Percentiles rank a stretch among this genome's conserved stretches.
phyloP scores from a whole-genome alignment of 1,284 basidiomycete genomes.

The Irpex rosettiformis region DNA sequence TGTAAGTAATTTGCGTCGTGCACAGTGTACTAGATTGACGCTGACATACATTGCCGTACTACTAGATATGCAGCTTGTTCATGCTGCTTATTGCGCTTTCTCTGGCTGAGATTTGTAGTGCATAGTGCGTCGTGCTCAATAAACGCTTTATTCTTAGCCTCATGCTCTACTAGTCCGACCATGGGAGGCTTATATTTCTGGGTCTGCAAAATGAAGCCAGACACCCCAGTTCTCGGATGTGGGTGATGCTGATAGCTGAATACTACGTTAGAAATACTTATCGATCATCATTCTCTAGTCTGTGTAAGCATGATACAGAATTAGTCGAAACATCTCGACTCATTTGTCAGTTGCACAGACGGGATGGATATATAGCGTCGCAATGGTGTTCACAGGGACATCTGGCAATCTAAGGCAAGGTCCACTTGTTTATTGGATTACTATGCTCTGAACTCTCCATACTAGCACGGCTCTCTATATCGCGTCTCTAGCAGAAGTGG shows the following conservation, averaged over 20 bases:
- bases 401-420: constrained; percentile 53
- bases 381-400: constrained; percentile 59
- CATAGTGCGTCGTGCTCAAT: constrained; percentile 39
- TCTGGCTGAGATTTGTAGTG: constrained; percentile 57
- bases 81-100: constrained; percentile 58
- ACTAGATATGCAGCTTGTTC: constrained; percentile 54
- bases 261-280: not conserved
- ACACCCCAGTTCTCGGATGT: constrained; percentile 53
- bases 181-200: constrained; percentile 61
- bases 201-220: constrained; percentile 63
- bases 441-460: not conserved
- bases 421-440: not conserved
- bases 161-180: constrained; percentile 37
- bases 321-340: not conserved
- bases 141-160: not conserved
- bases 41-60: not conserved
- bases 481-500: constrained; percentile 51
- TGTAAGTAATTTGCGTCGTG: too few relatives aligned
- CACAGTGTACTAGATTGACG: not conserved
- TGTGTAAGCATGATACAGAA: constrained; percentile 19
- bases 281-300: constrained; percentile 12
- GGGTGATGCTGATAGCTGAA: constrained; percentile 24
- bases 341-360: constrained; percentile 34
- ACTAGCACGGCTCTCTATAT: constrained; percentile 50
- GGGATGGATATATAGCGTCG: constrained; percentile 60